Percentiles rank a stretch among this genome's conserved stretches.
phyloP scores from a whole-genome alignment of 495 filamentous ascomycete genomes.

The Neurospora discreta region DNA sequence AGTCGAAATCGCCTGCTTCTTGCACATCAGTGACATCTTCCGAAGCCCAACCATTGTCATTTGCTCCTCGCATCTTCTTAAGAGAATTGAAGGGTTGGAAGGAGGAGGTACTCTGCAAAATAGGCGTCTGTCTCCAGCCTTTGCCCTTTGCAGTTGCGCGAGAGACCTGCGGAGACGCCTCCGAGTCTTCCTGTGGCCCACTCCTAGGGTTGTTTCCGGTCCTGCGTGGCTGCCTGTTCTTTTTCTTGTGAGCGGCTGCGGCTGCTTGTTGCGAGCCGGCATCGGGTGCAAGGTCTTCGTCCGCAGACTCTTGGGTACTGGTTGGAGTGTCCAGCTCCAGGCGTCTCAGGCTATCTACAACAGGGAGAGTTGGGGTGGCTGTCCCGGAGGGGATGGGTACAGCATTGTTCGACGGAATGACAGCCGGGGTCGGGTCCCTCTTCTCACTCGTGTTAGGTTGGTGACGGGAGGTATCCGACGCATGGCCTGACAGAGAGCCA shows the following conservation, averaged over 20 bases:
- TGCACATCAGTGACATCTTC: constrained; percentile 97
- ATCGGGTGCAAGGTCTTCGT: constrained; percentile 11
- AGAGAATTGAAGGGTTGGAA: constrained; percentile 47
- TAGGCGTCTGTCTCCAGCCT: constrained; percentile 78
- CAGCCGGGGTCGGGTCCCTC: constrained; percentile 16
- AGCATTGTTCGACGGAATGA: constrained; percentile 1
- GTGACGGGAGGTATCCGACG: constrained; percentile 7
- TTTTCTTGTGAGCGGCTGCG: constrained; percentile 6
- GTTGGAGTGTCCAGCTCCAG: constrained; percentile 7
- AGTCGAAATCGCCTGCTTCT: constrained; percentile 89
- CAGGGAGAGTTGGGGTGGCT: constrained; percentile 4
- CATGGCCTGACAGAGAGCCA: constrained; percentile 7
- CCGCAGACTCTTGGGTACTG: constrained; percentile 7
- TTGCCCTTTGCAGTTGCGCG: constrained; percentile 27
- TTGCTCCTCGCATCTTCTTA: constrained; percentile 42
- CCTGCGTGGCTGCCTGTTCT: constrained; percentile 16
- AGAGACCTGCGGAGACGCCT: constrained; percentile 11
- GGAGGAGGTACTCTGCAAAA: constrained; percentile 50
- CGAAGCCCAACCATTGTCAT: constrained; percentile 87
- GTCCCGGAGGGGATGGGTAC: background rate
- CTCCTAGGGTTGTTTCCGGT: constrained; percentile 3
- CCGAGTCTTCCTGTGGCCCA: constrained; percentile 9
- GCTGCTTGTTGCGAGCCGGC: constrained; percentile 8
- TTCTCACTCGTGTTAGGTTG: constrained; percentile 28
- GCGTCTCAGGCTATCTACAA: constrained; percentile 5